Conservation (phyloP, 805 yeast genomes). For the Cyberlindnera subsufficiens region DNA sequence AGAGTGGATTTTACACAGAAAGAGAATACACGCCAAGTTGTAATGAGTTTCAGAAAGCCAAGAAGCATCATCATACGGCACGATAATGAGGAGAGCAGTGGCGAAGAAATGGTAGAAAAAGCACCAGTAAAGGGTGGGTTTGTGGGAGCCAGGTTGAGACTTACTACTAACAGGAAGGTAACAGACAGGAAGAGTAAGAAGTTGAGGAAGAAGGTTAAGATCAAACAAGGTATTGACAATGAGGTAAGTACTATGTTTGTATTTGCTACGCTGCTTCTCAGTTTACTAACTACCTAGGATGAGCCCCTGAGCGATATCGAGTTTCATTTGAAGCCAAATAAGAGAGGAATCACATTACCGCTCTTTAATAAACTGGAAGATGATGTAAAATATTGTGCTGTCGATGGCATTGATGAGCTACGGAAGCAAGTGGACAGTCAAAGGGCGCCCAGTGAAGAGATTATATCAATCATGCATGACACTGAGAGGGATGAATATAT, state of each 20-base stretch:
- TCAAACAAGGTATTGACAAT: background rate
- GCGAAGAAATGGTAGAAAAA: background rate
- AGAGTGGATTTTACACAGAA: background rate
- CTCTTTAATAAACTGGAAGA: conserved; percentile 5
- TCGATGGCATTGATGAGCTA: background rate
- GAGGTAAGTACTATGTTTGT: background rate
- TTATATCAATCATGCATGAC: too few species aligned
- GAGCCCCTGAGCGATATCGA: background rate
- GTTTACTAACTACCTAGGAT: background rate
- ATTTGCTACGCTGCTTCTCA: too few species aligned
- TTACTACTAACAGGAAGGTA: background rate
- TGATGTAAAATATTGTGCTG: background rate
- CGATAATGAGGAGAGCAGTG: conserved; percentile 1
- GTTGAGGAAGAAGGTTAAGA: conserved; percentile 8
- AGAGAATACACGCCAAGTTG: background rate
- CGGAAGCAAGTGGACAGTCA: background rate
- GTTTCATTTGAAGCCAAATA: conserved; percentile 3
- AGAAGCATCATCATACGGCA: conserved; percentile 13
- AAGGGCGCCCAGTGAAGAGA: background rate
- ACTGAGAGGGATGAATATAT: background rate
- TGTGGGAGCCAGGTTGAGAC: background rate
- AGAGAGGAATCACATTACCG: conserved; percentile 2
- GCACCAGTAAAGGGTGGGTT: background rate
- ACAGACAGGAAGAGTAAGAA: conserved; percentile 9
- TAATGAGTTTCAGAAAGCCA: conserved; percentile 15